Evolutionary conservation across 768 basidiomycete genomes (phyloP).

Genomic region (Erythrobasidium yunnanense): DNA sequence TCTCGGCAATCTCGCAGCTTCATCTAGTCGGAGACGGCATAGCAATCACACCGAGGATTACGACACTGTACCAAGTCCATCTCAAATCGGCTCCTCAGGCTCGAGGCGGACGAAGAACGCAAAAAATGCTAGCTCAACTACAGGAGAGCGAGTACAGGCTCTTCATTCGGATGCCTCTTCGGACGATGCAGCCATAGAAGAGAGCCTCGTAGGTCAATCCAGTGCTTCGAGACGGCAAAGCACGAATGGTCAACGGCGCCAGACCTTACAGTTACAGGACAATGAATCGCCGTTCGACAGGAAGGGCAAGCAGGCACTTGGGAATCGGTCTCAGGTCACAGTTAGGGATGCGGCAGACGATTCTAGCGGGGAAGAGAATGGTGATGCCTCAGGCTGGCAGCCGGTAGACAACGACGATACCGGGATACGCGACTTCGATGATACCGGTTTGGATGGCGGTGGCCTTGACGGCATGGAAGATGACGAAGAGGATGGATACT

Average conservation of each 20-base stretch:
- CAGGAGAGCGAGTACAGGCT: neutral
- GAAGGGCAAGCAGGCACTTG: conserved; percentile 9
- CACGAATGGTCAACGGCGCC: neutral
- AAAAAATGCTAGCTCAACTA: neutral
- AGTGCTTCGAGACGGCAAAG: neutral
- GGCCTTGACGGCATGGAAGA: too few species aligned
- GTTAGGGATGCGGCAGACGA: too few species aligned
- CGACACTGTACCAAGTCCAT: neutral
- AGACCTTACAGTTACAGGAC: neutral
- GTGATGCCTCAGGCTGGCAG: too few species aligned
- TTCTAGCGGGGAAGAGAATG: too few species aligned
- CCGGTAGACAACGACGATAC: too few species aligned
- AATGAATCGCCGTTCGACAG: neutral
- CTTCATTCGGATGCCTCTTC: neutral
- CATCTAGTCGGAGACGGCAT: neutral
- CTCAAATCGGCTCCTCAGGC: neutral
- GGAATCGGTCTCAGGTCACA: too few species aligned
- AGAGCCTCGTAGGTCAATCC: neutral
- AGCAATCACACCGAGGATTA: neutral
- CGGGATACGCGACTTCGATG: too few species aligned
- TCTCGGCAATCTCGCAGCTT: neutral
- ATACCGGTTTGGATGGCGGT: too few species aligned
- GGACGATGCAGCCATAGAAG: conserved; percentile 10
- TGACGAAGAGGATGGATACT: conserved; percentile 19
- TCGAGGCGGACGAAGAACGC: too few species aligned